phyloP scores from a whole-genome alignment of 768 basidiomycete species.

The Lyophyllum decastes region DNA sequence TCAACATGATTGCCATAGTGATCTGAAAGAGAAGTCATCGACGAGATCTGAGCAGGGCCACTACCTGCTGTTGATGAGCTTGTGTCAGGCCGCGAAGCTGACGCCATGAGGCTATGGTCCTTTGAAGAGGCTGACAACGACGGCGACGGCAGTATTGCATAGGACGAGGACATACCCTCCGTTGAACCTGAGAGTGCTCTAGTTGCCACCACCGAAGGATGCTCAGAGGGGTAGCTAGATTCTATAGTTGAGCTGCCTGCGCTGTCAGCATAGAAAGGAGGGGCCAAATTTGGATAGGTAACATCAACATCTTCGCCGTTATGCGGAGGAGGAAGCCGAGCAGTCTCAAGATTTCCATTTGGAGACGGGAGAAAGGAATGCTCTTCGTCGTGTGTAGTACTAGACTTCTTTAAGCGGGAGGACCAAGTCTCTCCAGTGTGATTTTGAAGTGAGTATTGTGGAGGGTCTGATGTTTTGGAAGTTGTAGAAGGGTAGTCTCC shows the following conservation, averaged over 20 bases:
- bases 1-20: neutral
- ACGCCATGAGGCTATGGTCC: neutral
- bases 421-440: neutral
- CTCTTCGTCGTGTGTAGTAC: neutral
- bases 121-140: constrained; percentile 1
- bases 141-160: neutral
- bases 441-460: neutral
- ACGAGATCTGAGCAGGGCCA: constrained; percentile 6
- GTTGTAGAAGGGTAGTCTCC: neutral
- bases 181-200: neutral
- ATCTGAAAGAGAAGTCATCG: constrained; percentile 5
- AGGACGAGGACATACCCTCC: neutral
- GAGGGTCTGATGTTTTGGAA: neutral
- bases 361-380: neutral
- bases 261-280: constrained; percentile 8
- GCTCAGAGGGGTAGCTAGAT: neutral
- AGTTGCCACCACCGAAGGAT: neutral
- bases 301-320: neutral
- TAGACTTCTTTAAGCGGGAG: neutral
- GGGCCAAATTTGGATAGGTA: neutral
- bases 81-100: neutral
- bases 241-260: neutral
- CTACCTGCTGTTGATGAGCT: neutral
- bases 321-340: neutral
- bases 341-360: neutral